Evolutionary conservation across 768 basidiomycete genomes (phyloP).

Genomic region (Coprinellus micaceus): DNA sequence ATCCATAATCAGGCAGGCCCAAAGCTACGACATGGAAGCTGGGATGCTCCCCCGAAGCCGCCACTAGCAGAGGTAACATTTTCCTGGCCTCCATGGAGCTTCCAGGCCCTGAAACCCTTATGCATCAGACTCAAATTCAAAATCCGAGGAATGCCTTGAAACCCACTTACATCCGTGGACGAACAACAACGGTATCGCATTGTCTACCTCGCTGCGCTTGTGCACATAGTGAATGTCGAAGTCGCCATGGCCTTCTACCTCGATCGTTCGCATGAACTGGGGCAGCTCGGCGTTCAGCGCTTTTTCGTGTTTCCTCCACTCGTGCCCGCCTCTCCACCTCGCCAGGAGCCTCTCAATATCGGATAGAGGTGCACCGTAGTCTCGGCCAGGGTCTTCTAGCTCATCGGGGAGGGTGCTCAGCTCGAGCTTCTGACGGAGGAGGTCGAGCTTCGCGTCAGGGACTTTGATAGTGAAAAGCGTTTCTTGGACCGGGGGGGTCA

Average conservation of each 20-base stretch:
- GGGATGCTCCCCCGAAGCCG: slow-evolving; percentile 39
- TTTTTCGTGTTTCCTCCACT: slow-evolving; percentile 54
- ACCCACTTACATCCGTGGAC: slow-evolving; percentile 51
- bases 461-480: slow-evolving; percentile 46
- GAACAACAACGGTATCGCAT: slow-evolving; percentile 58
- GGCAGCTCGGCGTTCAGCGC: slow-evolving; percentile 49
- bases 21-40: slow-evolving; percentile 61
- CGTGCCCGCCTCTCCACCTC: slow-evolving; percentile 50
- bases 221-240: slow-evolving; percentile 57
- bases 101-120: slow-evolving; percentile 49
- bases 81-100: slow-evolving; percentile 55
- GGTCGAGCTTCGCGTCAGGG: slow-evolving; percentile 36
- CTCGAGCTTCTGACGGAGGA: slow-evolving; percentile 44
- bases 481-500: slow-evolving; percentile 14
- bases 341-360: slow-evolving; percentile 46
- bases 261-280: slow-evolving; percentile 53
- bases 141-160: neutral
- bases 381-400: slow-evolving; percentile 45
- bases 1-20: slow-evolving; percentile 60
- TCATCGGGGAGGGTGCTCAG: slow-evolving; percentile 55
- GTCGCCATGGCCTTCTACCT: slow-evolving; percentile 41
- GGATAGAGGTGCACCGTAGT: slow-evolving; percentile 51
- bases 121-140: neutral
- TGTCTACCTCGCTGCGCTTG: slow-evolving; percentile 37
- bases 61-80: slow-evolving; percentile 50